Evolutionary conservation across 257 asterid species (phyloP).

Genomic region (Solanum ossicruentum): DNA sequence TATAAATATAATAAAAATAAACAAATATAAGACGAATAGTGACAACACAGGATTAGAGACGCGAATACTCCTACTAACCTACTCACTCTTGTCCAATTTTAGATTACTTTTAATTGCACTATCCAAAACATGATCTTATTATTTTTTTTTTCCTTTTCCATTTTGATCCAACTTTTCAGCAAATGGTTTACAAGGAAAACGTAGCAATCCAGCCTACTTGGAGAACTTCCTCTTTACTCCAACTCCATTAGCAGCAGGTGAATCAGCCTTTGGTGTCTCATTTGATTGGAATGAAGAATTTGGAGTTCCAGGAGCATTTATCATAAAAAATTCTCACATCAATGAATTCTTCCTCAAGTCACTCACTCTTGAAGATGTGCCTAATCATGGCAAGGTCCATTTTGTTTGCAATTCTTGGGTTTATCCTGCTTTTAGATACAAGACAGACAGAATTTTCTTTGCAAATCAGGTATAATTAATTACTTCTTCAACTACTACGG

Average conservation of each 20-base stretch:
- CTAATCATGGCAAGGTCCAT: slow-evolving; percentile 4
- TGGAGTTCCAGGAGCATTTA: slow-evolving; percentile 27
- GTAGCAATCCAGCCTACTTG: slow-evolving; percentile 10
- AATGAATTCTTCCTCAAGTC: slow-evolving; percentile 27
- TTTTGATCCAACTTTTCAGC: neutral
- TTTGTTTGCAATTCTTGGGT: slow-evolving; percentile 31
- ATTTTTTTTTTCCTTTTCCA: too few species aligned
- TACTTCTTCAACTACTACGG: neutral
- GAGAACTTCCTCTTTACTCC: neutral
- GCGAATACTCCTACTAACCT: too few species aligned
- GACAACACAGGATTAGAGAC: too few species aligned
- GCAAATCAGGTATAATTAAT: slow-evolving; percentile 15
- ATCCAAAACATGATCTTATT: too few species aligned
- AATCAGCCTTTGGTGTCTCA: slow-evolving; percentile 5
- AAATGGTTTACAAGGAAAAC: slow-evolving; percentile 10
- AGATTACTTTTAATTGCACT: too few species aligned
- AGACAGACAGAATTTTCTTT: slow-evolving; percentile 18
- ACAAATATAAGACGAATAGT: too few species aligned
- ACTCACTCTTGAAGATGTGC: slow-evolving; percentile 15
- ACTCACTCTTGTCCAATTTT: too few species aligned
- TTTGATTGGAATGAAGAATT: slow-evolving; percentile 15
- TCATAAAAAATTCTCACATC: slow-evolving; percentile 10
- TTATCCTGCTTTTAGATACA: slow-evolving; percentile 10
- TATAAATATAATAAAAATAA: too few species aligned
- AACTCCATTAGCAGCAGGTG: slow-evolving; percentile 5